Conservation (phyloP, 306 rosid species). For the Prosopis cineraria region DNA sequence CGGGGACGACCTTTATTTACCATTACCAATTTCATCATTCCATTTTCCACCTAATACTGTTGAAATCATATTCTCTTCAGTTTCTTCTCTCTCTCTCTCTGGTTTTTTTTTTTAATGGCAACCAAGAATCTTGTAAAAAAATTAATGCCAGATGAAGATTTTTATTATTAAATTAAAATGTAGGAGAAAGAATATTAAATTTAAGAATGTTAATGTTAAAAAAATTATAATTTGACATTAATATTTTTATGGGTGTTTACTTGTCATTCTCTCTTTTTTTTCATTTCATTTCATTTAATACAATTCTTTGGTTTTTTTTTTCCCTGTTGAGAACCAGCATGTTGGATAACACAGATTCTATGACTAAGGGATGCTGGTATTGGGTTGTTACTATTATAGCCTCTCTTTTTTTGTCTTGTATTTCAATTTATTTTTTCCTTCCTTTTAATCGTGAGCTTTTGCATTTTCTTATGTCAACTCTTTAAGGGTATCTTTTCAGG, state of each 20-base stretch:
- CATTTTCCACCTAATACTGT: slow-evolving; percentile 40
- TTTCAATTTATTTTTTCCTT: neutral
- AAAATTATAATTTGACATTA: no score
- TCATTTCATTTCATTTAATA: neutral
- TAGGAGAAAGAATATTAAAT: no score
- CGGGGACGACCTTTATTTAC: slow-evolving; percentile 54
- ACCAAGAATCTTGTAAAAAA: no score
- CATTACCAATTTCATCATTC: slow-evolving; percentile 29
- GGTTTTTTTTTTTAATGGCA: no score
- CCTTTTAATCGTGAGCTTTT: neutral
- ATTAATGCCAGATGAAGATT: no score
- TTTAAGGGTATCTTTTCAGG: neutral
- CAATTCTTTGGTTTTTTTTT: neutral
- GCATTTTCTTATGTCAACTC: neutral
- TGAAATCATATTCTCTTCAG: neutral
- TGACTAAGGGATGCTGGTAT: neutral
- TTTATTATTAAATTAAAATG: no score
- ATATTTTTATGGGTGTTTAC: no score
- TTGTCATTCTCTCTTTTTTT: no score
- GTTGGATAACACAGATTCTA: neutral
- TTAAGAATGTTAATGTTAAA: no score
- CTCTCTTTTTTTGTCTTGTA: neutral
- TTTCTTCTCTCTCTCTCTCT: neutral
- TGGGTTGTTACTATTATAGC: neutral
- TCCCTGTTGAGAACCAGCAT: neutral